Evolutionary conservation across 495 filamentous ascomycete genomes (phyloP).

Genomic region (Daldinia vernicosa): DNA sequence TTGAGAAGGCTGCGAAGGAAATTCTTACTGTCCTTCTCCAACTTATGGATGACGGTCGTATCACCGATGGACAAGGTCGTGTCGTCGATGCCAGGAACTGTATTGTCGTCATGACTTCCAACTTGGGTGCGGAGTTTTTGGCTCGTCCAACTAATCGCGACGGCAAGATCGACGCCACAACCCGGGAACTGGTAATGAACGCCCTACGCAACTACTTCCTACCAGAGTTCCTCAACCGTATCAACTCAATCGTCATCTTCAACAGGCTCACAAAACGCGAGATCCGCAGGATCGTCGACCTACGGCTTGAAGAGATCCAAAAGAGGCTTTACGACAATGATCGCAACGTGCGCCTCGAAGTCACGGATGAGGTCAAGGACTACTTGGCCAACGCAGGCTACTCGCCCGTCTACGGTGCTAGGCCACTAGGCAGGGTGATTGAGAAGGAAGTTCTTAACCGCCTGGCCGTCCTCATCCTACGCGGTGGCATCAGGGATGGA

Average conservation of each 20-base stretch:
- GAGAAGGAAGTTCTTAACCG: constrained; percentile 96
- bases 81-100: constrained; percentile 96
- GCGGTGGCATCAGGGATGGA: constrained; percentile 84
- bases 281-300: constrained; percentile 95
- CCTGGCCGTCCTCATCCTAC: constrained; percentile 86
- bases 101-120: constrained; percentile 99
- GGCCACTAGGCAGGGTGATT: constrained; percentile 86
- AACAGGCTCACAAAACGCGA: constrained; percentile 89
- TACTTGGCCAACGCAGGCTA: constrained; percentile 90
- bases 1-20: constrained; percentile 98
- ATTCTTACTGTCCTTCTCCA: constrained; percentile 95
- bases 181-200: constrained; percentile 85
- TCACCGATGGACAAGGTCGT: constrained; percentile 96
- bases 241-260: constrained; percentile 95
- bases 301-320: constrained; percentile 89
- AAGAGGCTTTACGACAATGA: constrained; percentile 81
- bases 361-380: constrained; percentile 84
- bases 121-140: constrained; percentile 94
- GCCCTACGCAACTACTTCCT: constrained; percentile 94
- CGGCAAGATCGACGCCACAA: constrained; percentile 87
- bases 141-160: constrained; percentile 76
- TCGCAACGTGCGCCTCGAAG: constrained; percentile 79
- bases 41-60: constrained; percentile 98
- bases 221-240: constrained; percentile 97
- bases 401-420: constrained; percentile 91